Evolutionary conservation across 768 basidiomycete species (phyloP), one percentile per base, ranked within the genome.

Genomic region (Podaxis sp.): DNA sequence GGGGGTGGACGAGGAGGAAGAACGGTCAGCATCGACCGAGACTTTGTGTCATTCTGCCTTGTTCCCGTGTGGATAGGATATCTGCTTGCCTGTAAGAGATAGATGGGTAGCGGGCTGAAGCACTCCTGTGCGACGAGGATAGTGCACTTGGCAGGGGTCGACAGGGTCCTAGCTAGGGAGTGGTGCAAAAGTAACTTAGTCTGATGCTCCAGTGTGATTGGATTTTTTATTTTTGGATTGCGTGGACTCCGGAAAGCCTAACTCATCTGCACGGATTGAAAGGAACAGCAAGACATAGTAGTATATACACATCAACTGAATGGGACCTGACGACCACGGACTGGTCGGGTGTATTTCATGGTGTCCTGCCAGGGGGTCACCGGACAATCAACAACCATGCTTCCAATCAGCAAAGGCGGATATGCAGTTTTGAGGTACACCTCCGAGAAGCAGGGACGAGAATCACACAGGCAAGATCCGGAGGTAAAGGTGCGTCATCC

Each of bases 121-220:
- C 99, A 96, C 70, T 99, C 97, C 74, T 99, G 95, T 0, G 97
- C 97, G 15, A 98, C 77, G 24, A 97, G 73, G 79, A 97, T 86
- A 0, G 95, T 95, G 73, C 87, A 98, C 54, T 74, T 71, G 10
- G 78, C n/a, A 76, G 15, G 79, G 68, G 63, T 78, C 77, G 70
- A 74, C 0, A 82, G 74, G 0, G 99, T 75, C 15, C 93, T 86
- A 40, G 89, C 84, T 17, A 97, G 75, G 0, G 84, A 79, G 59
- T 90, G 83, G 67, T 90, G 84, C 95, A 95, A 98, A 1, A 80
- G 69, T n/a, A n/a, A n/a, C n/a, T n/a, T 41, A 93, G 60, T 2
- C 75, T 56, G 64, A 81, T 77, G 11, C 76, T 74, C 5, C 72
- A 70, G 10, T 73, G 62, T 4, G 71, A 64, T 10, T 69, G 58